Evolutionary conservation across 2,329 filamentous ascomycete species (phyloP).

Genomic region (Aspergillus aculeatinus): DNA sequence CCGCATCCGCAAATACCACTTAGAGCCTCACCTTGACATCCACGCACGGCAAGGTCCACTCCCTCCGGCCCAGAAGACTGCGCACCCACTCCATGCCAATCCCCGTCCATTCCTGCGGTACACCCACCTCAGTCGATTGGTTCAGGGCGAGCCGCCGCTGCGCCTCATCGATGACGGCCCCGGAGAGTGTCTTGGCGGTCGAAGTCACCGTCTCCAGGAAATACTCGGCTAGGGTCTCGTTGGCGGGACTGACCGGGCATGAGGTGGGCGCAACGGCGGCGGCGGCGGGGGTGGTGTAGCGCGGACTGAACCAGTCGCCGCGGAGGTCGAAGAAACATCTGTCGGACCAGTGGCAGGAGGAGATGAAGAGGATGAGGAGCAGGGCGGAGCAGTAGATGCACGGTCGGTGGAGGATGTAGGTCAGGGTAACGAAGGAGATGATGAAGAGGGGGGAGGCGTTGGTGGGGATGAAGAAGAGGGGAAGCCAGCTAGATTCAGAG

Average conservation of each 20-base stretch:
- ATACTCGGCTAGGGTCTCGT: constrained; percentile 38
- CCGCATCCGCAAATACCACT: constrained; percentile 14
- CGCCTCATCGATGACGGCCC: constrained; percentile 64
- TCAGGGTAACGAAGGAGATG: constrained; percentile 85
- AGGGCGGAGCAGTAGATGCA: constrained; percentile 98
- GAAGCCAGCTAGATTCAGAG: constrained; percentile 65
- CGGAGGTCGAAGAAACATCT: constrained; percentile 90
- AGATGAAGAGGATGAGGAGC: constrained; percentile 89
- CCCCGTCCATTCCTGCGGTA: constrained; percentile 64
- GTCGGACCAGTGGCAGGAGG: constrained; percentile 85
- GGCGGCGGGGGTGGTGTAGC: constrained; percentile 46
- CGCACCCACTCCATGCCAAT: constrained; percentile 83
- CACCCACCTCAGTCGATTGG: constrained; percentile 13
- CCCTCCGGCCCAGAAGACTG: constrained; percentile 74
- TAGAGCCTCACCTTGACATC: constrained; percentile 80
- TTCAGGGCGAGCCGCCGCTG: constrained; percentile 39
- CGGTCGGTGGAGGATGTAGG: constrained; percentile 92
- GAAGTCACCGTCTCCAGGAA: constrained; percentile 59
- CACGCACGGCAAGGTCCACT: constrained; percentile 89
- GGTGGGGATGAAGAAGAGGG: constrained; percentile 82
- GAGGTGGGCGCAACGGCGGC: constrained; percentile 13
- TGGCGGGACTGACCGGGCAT: constrained; percentile 24
- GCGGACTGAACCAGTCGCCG: constrained; percentile 91
- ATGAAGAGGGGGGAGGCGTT: constrained; percentile 84
- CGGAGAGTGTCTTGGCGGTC: constrained; percentile 66